Evolutionary conservation across 441 rosid species (phyloP), one percentile per base, ranked within the genome.

Genomic region (Euphorbia schlechtendalii): DNA sequence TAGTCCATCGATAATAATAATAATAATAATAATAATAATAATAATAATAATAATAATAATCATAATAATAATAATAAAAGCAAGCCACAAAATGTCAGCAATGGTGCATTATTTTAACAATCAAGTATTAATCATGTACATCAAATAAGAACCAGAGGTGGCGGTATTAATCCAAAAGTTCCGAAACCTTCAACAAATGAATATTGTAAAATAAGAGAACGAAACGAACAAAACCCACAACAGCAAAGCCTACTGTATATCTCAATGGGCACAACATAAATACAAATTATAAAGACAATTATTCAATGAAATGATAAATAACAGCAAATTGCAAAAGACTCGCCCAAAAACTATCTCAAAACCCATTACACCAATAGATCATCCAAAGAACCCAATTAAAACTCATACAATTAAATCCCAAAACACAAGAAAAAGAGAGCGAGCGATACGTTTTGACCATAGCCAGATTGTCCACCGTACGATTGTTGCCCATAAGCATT

Each of bases 361-460:
- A 53, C 61, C 61, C 61, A 56, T 15, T 27, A 18, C 1, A 28
- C 59, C 45, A 55, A 43, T 32, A 40, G 0, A 40, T 13, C 18
- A 40, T 10, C 32, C 43, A 58, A 51, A 22, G 4, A 58, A 61
- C 56, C 24, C 46, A 27, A 48, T 45, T 7, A 55, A 21, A 1
- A 55, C 54, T 53, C 8, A 43, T 36, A 22, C 15, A 5, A 30
- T 6, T 36, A 38, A 25, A 41, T 3, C 14, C 45, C 28, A 9
- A 46, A 55, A 54, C 14, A 66, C 41, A 45, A 57, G 54, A 2
- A 65, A 53, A 57, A 52, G 0, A 65, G n/a, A 21, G 12, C 22
- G n/a, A 58, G 70, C 96, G 86, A n/a, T 74, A 91, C 98, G 74
- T 86, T 87, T 72, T 89, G 96, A 38, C 72, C 77, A 71, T 86